Conservation (phyloP, 1,284 basidiomycete species). For the Fistulinella staudtii region DNA sequence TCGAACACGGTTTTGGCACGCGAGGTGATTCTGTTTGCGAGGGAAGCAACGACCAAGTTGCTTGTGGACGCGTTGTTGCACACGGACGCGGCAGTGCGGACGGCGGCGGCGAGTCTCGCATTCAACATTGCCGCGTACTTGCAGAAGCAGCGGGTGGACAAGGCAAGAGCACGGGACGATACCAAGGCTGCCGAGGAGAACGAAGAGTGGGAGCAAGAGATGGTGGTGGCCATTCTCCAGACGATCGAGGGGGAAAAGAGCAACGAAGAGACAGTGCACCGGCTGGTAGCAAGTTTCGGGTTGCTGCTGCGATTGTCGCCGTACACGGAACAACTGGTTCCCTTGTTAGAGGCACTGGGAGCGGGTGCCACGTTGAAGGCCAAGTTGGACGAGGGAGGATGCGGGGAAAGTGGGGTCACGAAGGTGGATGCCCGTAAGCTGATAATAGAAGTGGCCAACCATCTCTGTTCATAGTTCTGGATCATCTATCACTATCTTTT, state of each 20-base stretch:
- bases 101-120: slow-evolving; percentile 75
- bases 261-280: slow-evolving; percentile 81
- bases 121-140: slow-evolving; percentile 71
- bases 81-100: slow-evolving; percentile 63
- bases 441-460: slow-evolving; percentile 63
- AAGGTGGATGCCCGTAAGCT: slow-evolving; percentile 63
- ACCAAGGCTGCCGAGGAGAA: slow-evolving; percentile 43
- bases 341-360: slow-evolving; percentile 70
- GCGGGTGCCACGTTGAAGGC: slow-evolving; percentile 48
- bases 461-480: too few relatives aligned
- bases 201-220: slow-evolving; percentile 81
- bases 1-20: slow-evolving; percentile 52
- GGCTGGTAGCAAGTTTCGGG: slow-evolving; percentile 71
- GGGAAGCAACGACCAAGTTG: slow-evolving; percentile 42
- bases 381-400: slow-evolving; percentile 50
- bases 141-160: slow-evolving; percentile 55
- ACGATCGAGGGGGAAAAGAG: slow-evolving; percentile 65
- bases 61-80: slow-evolving; percentile 69
- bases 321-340: slow-evolving; percentile 50
- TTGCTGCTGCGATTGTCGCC: slow-evolving; percentile 70
- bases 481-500: too few relatives aligned
- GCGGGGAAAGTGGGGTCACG: slow-evolving; percentile 48
- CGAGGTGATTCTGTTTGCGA: slow-evolving; percentile 43
- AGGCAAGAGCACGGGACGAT: slow-evolving; percentile 36
- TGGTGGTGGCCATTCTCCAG: slow-evolving; percentile 75